Conservation (phyloP, 208 protist species). For the Leishmania martiniquensis region DNA sequence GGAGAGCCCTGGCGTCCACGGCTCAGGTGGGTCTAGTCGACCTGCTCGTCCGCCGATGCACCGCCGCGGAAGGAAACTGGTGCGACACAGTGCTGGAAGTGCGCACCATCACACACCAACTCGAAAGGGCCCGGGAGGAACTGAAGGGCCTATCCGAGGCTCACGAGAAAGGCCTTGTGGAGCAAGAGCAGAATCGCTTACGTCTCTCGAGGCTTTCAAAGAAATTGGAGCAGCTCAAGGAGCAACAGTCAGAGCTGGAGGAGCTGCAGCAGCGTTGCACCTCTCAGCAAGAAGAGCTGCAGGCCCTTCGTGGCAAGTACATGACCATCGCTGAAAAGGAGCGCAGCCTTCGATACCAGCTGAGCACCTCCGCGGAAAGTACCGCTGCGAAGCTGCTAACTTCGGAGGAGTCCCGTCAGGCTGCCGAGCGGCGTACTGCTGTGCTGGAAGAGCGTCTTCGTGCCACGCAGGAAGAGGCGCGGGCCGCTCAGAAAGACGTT, state of each 20-base stretch:
- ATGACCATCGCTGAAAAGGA: constrained; percentile 25
- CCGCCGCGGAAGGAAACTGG: constrained; percentile 27
- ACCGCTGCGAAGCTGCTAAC: constrained; percentile 15
- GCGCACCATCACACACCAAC: not conserved
- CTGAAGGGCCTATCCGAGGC: not conserved
- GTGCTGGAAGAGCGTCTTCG: constrained; percentile 30
- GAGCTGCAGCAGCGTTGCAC: constrained; percentile 24
- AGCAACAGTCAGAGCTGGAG: constrained; percentile 19
- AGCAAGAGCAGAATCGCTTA: constrained; percentile 18
- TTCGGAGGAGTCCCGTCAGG: constrained; percentile 7
- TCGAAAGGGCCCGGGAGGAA: not conserved
- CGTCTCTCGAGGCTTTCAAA: constrained; percentile 17
- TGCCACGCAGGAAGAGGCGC: constrained; percentile 22
- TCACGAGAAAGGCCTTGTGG: constrained; percentile 8
- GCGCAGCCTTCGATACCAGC: constrained; percentile 24
- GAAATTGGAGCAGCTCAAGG: constrained; percentile 22
- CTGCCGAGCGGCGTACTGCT: constrained; percentile 9
- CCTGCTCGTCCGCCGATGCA: constrained; percentile 29
- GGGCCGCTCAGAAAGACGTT: constrained; percentile 28
- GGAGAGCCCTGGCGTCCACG: not conserved
- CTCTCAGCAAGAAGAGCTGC: constrained; percentile 21
- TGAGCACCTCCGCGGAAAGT: constrained; percentile 7
- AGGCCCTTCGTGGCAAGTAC: constrained; percentile 27
- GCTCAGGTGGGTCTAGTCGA: constrained; percentile 4
- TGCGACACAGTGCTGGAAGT: constrained; percentile 10